These are phyloP conservation scores for Huntiella savannae DNA, from an alignment of 2,329 filamentous ascomycete species.

Conservation along the genomic window DNA sequence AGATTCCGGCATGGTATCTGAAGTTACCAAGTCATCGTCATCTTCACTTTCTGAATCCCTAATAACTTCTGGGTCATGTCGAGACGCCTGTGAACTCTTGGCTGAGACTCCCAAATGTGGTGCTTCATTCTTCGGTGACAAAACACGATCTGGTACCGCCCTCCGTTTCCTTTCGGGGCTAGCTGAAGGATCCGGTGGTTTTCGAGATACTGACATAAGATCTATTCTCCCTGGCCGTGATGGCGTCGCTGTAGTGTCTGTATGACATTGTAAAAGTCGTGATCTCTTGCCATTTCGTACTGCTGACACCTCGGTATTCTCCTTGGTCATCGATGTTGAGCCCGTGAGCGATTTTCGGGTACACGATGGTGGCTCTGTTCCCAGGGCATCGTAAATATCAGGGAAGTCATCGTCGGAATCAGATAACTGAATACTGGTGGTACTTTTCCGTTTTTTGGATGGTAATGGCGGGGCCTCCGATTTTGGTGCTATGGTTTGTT, in stretches of 20 bases:
- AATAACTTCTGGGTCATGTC: constrained; percentile 23
- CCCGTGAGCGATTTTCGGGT: constrained; percentile 16
- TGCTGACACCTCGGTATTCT: neutral
- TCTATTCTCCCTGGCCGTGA: constrained; percentile 7
- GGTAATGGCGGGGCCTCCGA: neutral
- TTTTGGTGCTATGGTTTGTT: constrained; percentile 19
- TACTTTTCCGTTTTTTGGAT: constrained; percentile 32
- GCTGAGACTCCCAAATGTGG: neutral
- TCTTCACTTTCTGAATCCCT: constrained; percentile 38
- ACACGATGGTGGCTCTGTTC: constrained; percentile 19
- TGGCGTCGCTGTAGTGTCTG: constrained; percentile 13
- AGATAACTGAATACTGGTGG: constrained; percentile 22
- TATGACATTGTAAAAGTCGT: constrained; percentile 4
- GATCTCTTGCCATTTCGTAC: constrained; percentile 7
- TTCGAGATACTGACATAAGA: too few species aligned
- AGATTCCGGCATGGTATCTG: neutral
- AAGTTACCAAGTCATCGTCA: neutral
- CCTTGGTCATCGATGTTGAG: neutral
- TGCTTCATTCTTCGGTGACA: constrained; percentile 10
- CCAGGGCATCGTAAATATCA: constrained; percentile 32
- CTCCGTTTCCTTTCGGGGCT: constrained; percentile 10
- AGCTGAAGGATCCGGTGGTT: neutral
- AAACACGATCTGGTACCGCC: constrained; percentile 9
- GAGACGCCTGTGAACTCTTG: constrained; percentile 11
- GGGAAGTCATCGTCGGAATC: constrained; percentile 28